These are phyloP conservation scores for Coemansia pectinata DNA, from an alignment of 192 early-diverging fungal species.

Conservation along the genomic window DNA sequence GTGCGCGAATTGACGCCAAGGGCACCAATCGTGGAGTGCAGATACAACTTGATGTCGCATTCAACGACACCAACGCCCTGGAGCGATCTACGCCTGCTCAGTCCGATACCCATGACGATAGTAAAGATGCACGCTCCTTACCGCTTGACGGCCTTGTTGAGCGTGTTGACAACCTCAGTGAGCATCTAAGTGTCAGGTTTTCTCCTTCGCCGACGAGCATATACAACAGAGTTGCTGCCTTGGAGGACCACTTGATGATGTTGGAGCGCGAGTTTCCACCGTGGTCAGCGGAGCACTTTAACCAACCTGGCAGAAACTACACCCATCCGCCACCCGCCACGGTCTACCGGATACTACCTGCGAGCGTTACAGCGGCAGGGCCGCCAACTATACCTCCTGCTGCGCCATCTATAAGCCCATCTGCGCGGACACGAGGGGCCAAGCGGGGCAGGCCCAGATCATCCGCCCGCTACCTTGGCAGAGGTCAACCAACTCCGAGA, in stretches of 20 bases:
- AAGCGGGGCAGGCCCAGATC: conserved; percentile 6
- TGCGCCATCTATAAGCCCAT: not conserved
- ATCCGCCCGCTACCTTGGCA: not conserved
- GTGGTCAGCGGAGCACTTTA: conserved; percentile 79
- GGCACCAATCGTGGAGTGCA: conserved; percentile 75
- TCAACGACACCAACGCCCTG: conserved; percentile 66
- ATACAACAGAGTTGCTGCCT: conserved; percentile 62
- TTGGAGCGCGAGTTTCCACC: conserved; percentile 75
- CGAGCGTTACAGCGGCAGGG: not conserved
- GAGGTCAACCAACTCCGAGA: conserved; percentile 16
- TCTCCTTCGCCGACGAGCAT: conserved; percentile 43
- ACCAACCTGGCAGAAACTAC: conserved; percentile 50
- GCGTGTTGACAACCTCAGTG: conserved; percentile 70
- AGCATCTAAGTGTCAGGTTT: conserved; percentile 71
- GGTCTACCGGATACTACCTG: conserved; percentile 33
- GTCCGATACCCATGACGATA: not conserved
- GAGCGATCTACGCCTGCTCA: conserved; percentile 53
- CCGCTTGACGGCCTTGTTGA: conserved; percentile 41
- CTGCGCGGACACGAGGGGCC: not conserved
- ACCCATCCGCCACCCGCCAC: conserved; percentile 32
- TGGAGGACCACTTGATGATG: conserved; percentile 77
- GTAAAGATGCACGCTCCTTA: conserved; percentile 3
- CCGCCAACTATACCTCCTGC: not conserved
- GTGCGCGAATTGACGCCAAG: conserved; percentile 73
- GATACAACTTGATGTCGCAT: conserved; percentile 71